Evolutionary conservation across 2,329 filamentous ascomycete species (phyloP), one percentile per base, ranked within the genome.

Genomic region (Alternaria sp.): DNA sequence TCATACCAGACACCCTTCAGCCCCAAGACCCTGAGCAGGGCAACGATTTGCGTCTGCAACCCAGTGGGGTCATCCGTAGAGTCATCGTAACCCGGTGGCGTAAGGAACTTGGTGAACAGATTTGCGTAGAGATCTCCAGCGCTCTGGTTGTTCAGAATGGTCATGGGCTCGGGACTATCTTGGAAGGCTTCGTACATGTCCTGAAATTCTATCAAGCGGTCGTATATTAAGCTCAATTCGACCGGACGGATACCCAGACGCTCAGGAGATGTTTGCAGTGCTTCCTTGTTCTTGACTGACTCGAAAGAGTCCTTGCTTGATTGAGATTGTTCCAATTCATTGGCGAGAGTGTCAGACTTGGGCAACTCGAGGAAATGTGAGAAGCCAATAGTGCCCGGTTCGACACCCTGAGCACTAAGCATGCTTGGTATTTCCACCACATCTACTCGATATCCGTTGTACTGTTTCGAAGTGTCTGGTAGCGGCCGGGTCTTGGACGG

Each of bases 1-100:
- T 93, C 90, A 53, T 90, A 85, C 90, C 90, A 93, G 46, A 91
- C 85, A 57, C 90, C 89, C 55, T 88, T 84, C 8, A 86, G 80
- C 0, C 85, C 86, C 45, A 93, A 82, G 10, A 90, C 85, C 72
- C 87, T 87, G 46, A 92, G 83, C 18, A 93, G 79, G 4, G 88
- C 86, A 66, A 89, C 84, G 57, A 92, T 92, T 72, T 93, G 90
- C 36, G 91, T 88, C 44, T 89, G 84, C 20, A 93, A 80, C 55
- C 89, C 71, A 80, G 84, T 78, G 86, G 89, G 62, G 85, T 85
- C 59, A 84, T 83, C 65, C 79, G 84, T 51, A 81, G 85, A 45
- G 34, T 69, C 66, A 62, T 80, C 70, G 60, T 73, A 79, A 40
- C 71, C 68, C 4, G 79, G 78, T 3, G 81, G 80, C 22, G 75